Conservation (phyloP, 148 eudicot species). For the Vaccinium macrocarpon region DNA sequence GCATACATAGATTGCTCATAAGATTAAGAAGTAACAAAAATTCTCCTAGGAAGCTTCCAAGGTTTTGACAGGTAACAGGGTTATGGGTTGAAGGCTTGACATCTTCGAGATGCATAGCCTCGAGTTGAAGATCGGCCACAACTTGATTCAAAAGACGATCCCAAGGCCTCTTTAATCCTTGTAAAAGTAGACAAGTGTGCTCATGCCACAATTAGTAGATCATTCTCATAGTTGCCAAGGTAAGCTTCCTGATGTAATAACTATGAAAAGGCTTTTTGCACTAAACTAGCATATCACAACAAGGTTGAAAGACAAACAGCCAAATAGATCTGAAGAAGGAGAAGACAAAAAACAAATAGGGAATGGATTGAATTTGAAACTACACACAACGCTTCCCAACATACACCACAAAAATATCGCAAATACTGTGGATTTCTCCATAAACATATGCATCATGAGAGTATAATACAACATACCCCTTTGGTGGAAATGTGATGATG, state of each 20-base stretch:
- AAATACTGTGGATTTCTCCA: neutral
- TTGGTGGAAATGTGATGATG: constrained; percentile 83
- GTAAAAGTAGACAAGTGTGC: neutral
- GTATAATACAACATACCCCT: constrained; percentile 43
- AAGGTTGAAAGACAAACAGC: neutral
- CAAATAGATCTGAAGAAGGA: neutral
- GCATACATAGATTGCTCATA: neutral
- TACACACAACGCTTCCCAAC: neutral
- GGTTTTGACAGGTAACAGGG: neutral
- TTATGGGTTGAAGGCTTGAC: neutral
- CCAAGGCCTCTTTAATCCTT: neutral
- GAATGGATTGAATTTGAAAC: neutral
- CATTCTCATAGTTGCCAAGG: neutral
- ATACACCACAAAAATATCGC: neutral
- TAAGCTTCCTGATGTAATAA: neutral
- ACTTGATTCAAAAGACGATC: neutral
- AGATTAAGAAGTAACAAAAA: neutral
- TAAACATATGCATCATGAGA: neutral
- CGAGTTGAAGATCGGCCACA: neutral
- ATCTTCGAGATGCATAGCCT: neutral
- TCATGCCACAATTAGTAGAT: neutral
- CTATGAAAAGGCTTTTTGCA: neutral
- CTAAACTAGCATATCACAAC: neutral
- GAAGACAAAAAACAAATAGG: neutral
- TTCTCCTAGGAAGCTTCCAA: neutral